These are phyloP conservation scores for Gaultheria prostrata DNA, from an alignment of 148 eudicot genomes.

Conservation along the genomic window DNA sequence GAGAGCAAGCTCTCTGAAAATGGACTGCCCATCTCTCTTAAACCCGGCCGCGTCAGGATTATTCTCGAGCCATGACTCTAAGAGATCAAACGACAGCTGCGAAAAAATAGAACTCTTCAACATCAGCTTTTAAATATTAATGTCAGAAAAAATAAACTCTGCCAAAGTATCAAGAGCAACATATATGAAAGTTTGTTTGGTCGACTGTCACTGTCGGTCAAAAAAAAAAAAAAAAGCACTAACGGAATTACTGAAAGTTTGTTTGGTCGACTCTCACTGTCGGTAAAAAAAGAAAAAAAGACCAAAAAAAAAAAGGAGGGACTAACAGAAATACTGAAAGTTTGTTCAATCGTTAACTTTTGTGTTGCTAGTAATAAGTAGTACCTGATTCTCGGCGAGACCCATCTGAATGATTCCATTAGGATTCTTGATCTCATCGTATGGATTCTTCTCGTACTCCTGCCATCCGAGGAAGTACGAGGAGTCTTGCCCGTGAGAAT, in stretches of 20 bases:
- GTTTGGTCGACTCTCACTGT: too few relatives aligned
- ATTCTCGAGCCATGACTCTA: slow-evolving; percentile 56
- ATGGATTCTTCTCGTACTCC: slow-evolving; percentile 70
- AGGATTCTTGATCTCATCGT: slow-evolving; percentile 39
- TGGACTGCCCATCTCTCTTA: slow-evolving; percentile 44
- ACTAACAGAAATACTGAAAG: too few relatives aligned
- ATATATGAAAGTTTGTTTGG: too few relatives aligned
- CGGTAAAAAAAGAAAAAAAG: too few relatives aligned
- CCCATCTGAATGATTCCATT: slow-evolving; percentile 85
- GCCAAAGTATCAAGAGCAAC: too few relatives aligned
- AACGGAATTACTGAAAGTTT: too few relatives aligned
- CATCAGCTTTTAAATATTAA: not conserved
- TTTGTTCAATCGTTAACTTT: too few relatives aligned
- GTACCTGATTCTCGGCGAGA: slow-evolving; percentile 62
- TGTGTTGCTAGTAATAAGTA: too few relatives aligned
- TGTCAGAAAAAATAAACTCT: not conserved
- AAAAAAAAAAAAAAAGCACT: too few relatives aligned
- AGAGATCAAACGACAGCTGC: slow-evolving; percentile 68
- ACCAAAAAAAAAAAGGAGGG: too few relatives aligned
- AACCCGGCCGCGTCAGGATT: slow-evolving; percentile 62
- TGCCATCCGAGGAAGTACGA: slow-evolving; percentile 84
- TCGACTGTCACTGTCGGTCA: too few relatives aligned
- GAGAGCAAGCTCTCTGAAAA: slow-evolving; percentile 68
- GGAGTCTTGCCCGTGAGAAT: slow-evolving; percentile 73
- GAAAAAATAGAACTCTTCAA: not conserved